Evolutionary conservation across 2,329 filamentous ascomycete species (phyloP), one percentile per base, ranked within the genome.

Genomic region (Pseudogymnoascus sp.): DNA sequence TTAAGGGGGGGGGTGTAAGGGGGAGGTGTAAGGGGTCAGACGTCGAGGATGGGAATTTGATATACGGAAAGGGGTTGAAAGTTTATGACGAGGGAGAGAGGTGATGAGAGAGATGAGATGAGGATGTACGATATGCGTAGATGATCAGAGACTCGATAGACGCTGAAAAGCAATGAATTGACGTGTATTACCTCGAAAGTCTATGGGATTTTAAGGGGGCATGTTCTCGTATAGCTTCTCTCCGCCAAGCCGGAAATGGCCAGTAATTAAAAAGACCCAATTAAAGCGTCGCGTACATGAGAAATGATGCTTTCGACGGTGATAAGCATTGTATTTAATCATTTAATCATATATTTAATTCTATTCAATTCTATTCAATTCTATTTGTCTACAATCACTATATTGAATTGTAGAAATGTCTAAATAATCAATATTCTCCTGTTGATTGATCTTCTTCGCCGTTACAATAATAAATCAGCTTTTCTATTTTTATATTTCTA

Each of bases 401-500:
- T 19, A 55, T 30, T 33, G 22, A 55, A 33, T 55, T 45, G 22
- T 25, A 2, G 41, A 2, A 19, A 19, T 19, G 19, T 19, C 19
- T 19, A 19, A 28, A 19, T 55, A 30, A 16, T 16, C 19, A 4
- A 19, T 12, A 33, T 9, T 2, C 9, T 33, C 28, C 28, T 33
- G 49, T 55, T 55, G 49, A 49, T 55, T 55, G 49, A 49, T 49
- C 11, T 45, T 49, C 42, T 3, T 14, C 12, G 22, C 5, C 23
- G 22, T 49, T 52, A 23, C 6, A 28, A 19, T 5, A 52, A 52
- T 55, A 55, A 55, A 55, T 22, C 11, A 9, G 5, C 4, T 61
- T 62, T 52, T 58, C 36, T 60, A 58, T 62, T 66, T 55, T 62
- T 60, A 19, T 60, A 63, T 42, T 25, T 33, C 30, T 28, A 52